Conservation (phyloP, 2,329 filamentous ascomycete genomes). For the Colletotrichum trifolii region DNA sequence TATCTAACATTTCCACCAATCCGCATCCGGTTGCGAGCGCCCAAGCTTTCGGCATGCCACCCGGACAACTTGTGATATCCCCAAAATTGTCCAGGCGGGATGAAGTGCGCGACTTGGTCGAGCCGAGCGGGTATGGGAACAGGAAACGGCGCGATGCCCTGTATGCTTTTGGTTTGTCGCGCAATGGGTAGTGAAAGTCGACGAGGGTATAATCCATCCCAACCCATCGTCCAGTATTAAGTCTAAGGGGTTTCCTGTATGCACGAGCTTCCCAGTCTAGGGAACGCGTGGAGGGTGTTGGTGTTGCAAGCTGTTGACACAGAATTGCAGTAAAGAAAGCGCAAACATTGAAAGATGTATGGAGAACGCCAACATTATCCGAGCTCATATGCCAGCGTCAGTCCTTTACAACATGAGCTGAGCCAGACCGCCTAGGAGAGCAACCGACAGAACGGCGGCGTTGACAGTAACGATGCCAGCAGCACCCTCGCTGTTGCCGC, state of each 20-base stretch:
- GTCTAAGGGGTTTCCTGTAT: constrained; percentile 56
- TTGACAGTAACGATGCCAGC: constrained; percentile 59
- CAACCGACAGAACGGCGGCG: constrained; percentile 59
- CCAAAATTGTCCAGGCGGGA: constrained; percentile 23
- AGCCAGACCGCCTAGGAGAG: constrained; percentile 58
- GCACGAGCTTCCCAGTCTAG: constrained; percentile 42
- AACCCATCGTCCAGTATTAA: constrained; percentile 51
- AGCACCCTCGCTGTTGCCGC: constrained; percentile 52
- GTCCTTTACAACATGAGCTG: constrained; percentile 61
- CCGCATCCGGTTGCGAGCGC: constrained; percentile 10
- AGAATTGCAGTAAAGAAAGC: constrained; percentile 35
- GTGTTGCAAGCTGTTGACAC: constrained; percentile 31
- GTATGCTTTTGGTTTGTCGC: constrained; percentile 35
- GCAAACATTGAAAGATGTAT: constrained; percentile 37
- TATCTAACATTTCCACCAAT: constrained; percentile 11
- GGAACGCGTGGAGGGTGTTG: constrained; percentile 21
- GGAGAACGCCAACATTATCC: constrained; percentile 39
- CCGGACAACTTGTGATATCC: constrained; percentile 8
- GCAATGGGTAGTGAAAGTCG: constrained; percentile 43
- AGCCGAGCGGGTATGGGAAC: not conserved
- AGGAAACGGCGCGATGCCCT: constrained; percentile 19
- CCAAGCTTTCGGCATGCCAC: constrained; percentile 27
- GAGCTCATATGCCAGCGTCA: constrained; percentile 21
- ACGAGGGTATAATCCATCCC: constrained; percentile 36
- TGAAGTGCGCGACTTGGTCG: constrained; percentile 6